Percentiles rank a stretch among this genome's conserved stretches.
Conservation (phyloP, 495 filamentous ascomycete species). For the Penicillium ucsense region DNA sequence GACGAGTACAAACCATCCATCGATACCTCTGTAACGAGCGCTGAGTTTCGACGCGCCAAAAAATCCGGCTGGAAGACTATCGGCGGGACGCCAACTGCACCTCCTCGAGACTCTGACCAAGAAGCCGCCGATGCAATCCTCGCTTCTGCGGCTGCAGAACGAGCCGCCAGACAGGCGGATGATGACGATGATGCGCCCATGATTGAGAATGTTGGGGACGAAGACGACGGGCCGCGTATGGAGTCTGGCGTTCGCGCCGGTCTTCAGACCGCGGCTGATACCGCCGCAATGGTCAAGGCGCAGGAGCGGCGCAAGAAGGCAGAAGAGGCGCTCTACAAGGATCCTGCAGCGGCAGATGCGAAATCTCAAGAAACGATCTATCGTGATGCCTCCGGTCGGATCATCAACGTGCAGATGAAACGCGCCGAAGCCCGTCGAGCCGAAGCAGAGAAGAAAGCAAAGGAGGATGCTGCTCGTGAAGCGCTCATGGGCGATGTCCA, state of each 20-base stretch:
- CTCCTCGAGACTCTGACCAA: conserved; percentile 35
- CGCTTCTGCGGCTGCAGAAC: conserved; percentile 59
- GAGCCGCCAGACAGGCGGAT: conserved; percentile 28
- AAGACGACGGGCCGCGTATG: conserved; percentile 44
- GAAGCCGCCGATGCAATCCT: conserved; percentile 78
- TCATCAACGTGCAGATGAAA: conserved; percentile 85
- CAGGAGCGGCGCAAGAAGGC: conserved; percentile 46
- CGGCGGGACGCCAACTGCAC: conserved; percentile 33
- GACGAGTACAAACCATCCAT: conserved; percentile 32
- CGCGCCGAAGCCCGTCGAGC: conserved; percentile 71
- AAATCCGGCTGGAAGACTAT: conserved; percentile 71
- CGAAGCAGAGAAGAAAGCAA: conserved; percentile 58
- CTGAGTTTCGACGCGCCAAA: conserved; percentile 71
- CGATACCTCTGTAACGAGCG: conserved; percentile 41
- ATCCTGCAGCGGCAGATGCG: conserved; percentile 24
- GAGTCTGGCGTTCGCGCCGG: conserved; percentile 78
- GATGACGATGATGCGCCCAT: conserved; percentile 39
- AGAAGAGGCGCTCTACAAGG: conserved; percentile 33
- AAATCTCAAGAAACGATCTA: conserved; percentile 72
- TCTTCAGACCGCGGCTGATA: conserved; percentile 70
- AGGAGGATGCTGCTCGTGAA: conserved; percentile 51
- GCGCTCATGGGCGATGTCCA: conserved; percentile 80
- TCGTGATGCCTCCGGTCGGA: conserved; percentile 82
- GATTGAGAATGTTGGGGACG: conserved; percentile 21
- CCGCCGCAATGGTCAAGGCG: conserved; percentile 65